Conservation (phyloP, 345 rosid species). For the Hibiscus mutabilis region DNA sequence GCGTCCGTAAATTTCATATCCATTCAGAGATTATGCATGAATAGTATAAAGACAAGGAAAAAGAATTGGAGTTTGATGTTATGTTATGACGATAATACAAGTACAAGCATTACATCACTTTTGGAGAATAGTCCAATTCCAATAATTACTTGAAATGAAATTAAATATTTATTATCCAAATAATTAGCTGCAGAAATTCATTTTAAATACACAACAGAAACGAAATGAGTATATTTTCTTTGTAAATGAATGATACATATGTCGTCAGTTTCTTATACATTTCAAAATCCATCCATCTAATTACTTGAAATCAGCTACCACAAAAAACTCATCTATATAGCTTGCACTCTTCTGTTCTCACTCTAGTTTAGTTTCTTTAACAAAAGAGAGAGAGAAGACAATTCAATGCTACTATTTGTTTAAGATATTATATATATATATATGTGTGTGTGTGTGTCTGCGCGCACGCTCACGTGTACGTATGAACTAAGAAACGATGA, state of each 20-base stretch:
- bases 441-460: background rate
- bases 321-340: background rate
- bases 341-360: background rate
- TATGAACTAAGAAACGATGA: background rate
- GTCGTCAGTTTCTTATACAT: background rate
- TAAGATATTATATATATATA: background rate
- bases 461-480: no score
- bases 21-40: no score
- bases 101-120: background rate
- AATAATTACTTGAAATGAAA: background rate
- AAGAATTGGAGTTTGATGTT: background rate
- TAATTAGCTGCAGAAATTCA: background rate
- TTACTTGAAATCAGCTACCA: no score
- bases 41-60: background rate
- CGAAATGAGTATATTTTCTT: background rate
- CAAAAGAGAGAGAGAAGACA: background rate
- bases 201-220: background rate
- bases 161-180: no score
- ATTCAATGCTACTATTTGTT: background rate
- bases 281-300: background rate
- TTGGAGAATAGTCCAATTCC: background rate
- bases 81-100: background rate
- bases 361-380: background rate
- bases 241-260: no score
- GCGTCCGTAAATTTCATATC: no score